Percentiles rank a stretch among this genome's conserved stretches.
These are phyloP conservation scores for Melanomma pulvis-pyrius DNA, from an alignment of 495 filamentous ascomycete genomes.

Conservation along the genomic window DNA sequence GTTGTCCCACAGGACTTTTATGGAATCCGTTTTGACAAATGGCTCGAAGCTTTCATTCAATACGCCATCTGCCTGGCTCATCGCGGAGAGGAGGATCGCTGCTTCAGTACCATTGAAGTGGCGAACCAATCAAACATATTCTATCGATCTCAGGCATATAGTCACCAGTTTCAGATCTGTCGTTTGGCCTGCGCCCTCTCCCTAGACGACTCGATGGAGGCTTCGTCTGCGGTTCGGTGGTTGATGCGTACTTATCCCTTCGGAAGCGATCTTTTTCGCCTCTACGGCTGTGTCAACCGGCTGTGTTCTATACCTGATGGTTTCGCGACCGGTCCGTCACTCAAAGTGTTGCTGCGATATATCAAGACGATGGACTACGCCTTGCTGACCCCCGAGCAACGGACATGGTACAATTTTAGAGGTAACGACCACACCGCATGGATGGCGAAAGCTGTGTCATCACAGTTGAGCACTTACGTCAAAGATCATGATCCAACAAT, in stretches of 20 bases:
- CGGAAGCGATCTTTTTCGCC: slow-evolving; percentile 78
- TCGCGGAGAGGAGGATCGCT: slow-evolving; percentile 59
- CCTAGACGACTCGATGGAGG: slow-evolving; percentile 75
- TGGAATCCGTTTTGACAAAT: slow-evolving; percentile 75
- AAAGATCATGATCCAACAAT: slow-evolving; percentile 64
- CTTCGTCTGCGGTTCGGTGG: slow-evolving; percentile 68
- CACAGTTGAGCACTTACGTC: slow-evolving; percentile 6
- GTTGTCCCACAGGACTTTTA: slow-evolving; percentile 61
- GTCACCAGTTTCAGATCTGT: slow-evolving; percentile 71
- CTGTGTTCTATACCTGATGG: slow-evolving; percentile 53
- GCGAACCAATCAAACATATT: slow-evolving; percentile 79
- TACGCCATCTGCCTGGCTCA: slow-evolving; percentile 76
- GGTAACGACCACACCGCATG: slow-evolving; percentile 13
- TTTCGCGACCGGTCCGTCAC: slow-evolving; percentile 64
- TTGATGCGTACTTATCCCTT: slow-evolving; percentile 87
- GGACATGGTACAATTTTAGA: slow-evolving; percentile 41
- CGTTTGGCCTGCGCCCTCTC: slow-evolving; percentile 86
- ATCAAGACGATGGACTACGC: slow-evolving; percentile 85
- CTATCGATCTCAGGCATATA: slow-evolving; percentile 59
- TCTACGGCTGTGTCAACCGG: slow-evolving; percentile 72
- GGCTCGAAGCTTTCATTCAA: slow-evolving; percentile 89
- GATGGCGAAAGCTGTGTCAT: slow-evolving; percentile 6
- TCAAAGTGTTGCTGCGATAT: slow-evolving; percentile 87
- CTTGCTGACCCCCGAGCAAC: slow-evolving; percentile 42
- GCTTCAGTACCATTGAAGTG: slow-evolving; percentile 75